Evolutionary conservation across 2,329 filamentous ascomycete genomes (phyloP).

Genomic region (Xylariaceae sp.): DNA sequence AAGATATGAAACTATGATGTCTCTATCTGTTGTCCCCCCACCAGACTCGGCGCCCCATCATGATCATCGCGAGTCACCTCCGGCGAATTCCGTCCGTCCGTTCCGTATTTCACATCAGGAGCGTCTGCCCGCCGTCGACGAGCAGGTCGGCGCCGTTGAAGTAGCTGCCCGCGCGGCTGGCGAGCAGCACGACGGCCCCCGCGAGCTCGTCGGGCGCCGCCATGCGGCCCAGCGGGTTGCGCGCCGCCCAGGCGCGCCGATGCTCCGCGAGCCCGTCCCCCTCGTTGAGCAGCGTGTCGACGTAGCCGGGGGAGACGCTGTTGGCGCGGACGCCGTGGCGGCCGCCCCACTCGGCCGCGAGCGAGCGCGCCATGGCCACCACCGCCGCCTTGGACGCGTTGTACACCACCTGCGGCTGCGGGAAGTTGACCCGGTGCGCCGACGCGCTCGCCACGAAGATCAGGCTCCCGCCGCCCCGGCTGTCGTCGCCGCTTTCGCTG

Average conservation of each 20-base stretch:
- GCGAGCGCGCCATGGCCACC: constrained; percentile 51
- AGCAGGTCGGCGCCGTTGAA: constrained; percentile 62
- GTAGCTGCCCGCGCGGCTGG: constrained; percentile 55
- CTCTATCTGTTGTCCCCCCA: constrained; percentile 1
- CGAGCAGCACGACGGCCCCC: constrained; percentile 53
- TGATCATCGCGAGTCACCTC: no score
- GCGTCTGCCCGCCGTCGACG: constrained; percentile 49
- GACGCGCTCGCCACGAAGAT: constrained; percentile 62
- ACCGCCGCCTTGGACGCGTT: constrained; percentile 66
- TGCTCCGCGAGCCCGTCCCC: constrained; percentile 49
- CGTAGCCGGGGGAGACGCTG: constrained; percentile 64
- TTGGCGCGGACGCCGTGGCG: constrained; percentile 64
- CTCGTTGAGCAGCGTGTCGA: constrained; percentile 69
- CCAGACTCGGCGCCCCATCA: no score
- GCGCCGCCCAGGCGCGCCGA: constrained; percentile 46
- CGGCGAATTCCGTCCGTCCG: no score
- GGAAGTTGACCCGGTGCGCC: constrained; percentile 61
- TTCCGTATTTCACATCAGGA: constrained; percentile 18
- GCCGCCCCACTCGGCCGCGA: constrained; percentile 73
- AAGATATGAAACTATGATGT: no score
- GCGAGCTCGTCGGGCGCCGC: constrained; percentile 55
- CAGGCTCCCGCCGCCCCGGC: constrained; percentile 50
- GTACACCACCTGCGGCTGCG: constrained; percentile 65
- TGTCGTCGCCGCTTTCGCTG: constrained; percentile 33
- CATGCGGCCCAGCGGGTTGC: constrained; percentile 60